Evolutionary conservation across 345 rosid species (phyloP), one percentile per base, ranked within the genome.

Genomic region (Schrenkiella parvula): DNA sequence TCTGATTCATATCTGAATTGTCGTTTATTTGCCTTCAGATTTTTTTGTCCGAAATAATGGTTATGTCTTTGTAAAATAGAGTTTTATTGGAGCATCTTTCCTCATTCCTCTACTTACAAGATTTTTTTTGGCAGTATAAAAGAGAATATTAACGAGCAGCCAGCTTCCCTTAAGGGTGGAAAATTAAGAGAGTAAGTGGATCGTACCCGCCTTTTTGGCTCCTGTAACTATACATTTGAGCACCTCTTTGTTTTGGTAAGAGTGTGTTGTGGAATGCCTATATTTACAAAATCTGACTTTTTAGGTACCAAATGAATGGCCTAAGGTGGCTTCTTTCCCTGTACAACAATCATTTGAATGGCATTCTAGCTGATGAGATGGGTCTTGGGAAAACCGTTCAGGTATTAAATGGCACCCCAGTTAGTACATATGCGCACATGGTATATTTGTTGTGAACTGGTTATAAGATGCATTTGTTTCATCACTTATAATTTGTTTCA

Each of bases 301-400:
- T 59, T 79, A 92, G 98, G 91, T 92, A 92, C 81, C 98, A 92
- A 82, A 88, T 92, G 95, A 89, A 87, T 75, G 98, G 98, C 66
- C 79, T 89, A 31, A 82, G 98, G 66, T 92, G 98, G 98, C 78
- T 92, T 81, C 88, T 92, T 73, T 92, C 98, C 38, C 76, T 92
- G 37, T 88, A 92, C 81, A 89, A 89, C 74, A 92, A 89, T 77
- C 89, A 92, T 80, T 78, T 92, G 66, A 92, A 92, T 81, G 98
- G 96, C 25, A 92, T 92, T 66, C 89, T 92, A 61, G 98, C 98
- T 78, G 98, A 92, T 85, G 98, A 92, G 81, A 92, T 92, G 98
- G 98, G 98, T 65, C 92, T 92, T 44, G 98, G 98, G 29, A 92
- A 92, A 89, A 92, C 98, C 64, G 98, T 92, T 72, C 98, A 92